phyloP scores from a whole-genome alignment of 371 early-diverging fungal genomes.

The Blastocladiella emersonii region DNA sequence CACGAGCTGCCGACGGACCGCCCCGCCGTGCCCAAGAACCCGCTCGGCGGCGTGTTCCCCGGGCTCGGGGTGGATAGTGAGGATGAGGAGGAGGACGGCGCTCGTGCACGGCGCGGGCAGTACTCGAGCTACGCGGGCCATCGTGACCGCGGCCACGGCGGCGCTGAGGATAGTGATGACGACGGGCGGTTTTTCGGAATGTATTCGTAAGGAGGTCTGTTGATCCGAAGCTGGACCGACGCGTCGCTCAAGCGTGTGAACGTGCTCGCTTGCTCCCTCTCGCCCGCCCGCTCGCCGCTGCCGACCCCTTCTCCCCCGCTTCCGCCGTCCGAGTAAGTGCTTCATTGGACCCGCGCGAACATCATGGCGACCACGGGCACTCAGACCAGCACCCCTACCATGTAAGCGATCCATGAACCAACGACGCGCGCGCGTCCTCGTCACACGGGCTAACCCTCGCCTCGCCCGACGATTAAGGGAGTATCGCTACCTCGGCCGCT shows the following conservation, averaged over 20 bases:
- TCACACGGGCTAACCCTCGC: too few relatives aligned
- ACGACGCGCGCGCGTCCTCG: too few relatives aligned
- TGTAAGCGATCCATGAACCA: too few relatives aligned
- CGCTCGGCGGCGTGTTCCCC: background rate
- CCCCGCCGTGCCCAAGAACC: background rate
- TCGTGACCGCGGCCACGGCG: background rate
- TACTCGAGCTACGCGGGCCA: background rate
- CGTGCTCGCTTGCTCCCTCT: too few relatives aligned
- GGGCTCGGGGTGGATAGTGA: background rate
- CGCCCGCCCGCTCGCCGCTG: too few relatives aligned
- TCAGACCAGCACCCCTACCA: too few relatives aligned
- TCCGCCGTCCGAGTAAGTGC: too few relatives aligned
- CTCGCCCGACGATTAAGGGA: conserved; percentile 36
- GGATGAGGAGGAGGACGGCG: background rate
- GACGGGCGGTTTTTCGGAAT: background rate
- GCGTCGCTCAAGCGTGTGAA: too few relatives aligned
- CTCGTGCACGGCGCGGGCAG: background rate
- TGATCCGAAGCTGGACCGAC: too few relatives aligned
- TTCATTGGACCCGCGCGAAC: too few relatives aligned
- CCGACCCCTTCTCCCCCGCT: too few relatives aligned
- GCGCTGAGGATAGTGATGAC: background rate
- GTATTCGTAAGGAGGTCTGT: background rate
- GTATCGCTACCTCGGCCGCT: conserved; percentile 62
- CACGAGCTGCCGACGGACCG: conserved; percentile 30
- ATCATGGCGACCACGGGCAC: too few relatives aligned